Evolutionary conservation across 2,329 filamentous ascomycete genomes (phyloP), one percentile per base, ranked within the genome.

Genomic region (Pleurostoma richardsiae): DNA sequence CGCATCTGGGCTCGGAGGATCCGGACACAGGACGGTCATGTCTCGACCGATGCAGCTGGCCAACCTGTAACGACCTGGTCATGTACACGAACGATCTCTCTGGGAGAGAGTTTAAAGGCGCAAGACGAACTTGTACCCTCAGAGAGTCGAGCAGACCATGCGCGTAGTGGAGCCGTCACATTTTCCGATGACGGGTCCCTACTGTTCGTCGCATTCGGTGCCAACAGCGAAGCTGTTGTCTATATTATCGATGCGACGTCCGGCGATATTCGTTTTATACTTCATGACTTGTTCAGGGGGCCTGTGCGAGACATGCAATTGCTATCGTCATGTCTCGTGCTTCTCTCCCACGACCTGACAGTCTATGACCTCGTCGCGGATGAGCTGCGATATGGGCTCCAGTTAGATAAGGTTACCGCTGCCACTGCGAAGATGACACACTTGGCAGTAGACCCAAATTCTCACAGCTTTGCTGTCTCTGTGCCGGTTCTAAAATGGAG

Each of bases 281-380:
- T 90, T 19, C 78, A 84, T 4, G 83, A 83, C 3, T 69, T 92
- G 40, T 85, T 86, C 67, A 75, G 76, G 44, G 81, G 82, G 5
- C 74, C 77, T 19, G 72, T 90, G 6, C 78, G 82, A 48, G 80
- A 79, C n/a, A 67, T 95, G 30, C 81, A 76, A 4, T 85, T 95
- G 45, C 67, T 94, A 3, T 85, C 83, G 3, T 83, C 84, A 28
- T 85, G 86, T 59, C 69, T 99, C 19, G 73, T 97, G 48, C 77
- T 88, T 41, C 70, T 96, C 1, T 89, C 89, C 0, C 76, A 85
- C 40, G 78, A 82, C 29, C 74, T 96, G 6, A 75, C 82, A 39
- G 84, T 96, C 33, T 96, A 90, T 73, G 88, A 99, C 63, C 77
- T 95, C 8, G 88, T 97, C 6, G 76, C 83, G 43, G 88, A 95